phyloP scores from a whole-genome alignment of 306 rosid genomes.

The Cucurbita pepo region DNA sequence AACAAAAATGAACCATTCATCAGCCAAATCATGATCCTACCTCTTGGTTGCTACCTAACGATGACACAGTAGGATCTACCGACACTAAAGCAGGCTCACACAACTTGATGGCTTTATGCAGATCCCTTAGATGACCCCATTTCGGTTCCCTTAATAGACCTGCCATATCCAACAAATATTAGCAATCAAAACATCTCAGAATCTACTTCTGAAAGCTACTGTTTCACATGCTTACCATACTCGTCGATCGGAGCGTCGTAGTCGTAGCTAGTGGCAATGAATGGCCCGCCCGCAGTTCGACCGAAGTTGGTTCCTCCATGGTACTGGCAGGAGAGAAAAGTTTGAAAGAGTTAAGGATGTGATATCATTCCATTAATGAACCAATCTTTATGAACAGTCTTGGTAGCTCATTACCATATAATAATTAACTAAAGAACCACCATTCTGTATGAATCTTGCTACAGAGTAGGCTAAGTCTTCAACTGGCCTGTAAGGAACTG shows the following conservation, averaged over 20 bases:
- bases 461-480: constrained; percentile 77
- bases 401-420: constrained; percentile 43
- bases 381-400: not conserved
- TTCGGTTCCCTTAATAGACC: constrained; percentile 75
- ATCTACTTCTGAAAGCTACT: not conserved
- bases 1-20: not conserved
- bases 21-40: constrained; percentile 16
- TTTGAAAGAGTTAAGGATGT: not conserved
- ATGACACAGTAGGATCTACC: constrained; percentile 47
- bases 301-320: constrained; percentile 99
- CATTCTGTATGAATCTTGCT: constrained; percentile 70
- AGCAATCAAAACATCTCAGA: not conserved
- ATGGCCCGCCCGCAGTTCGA: constrained; percentile 72
- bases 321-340: constrained; percentile 30
- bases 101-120: constrained; percentile 71
- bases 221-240: constrained; percentile 39
- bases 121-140: constrained; percentile 82
- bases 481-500: constrained; percentile 67
- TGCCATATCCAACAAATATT: constrained; percentile 11
- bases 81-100: constrained; percentile 60
- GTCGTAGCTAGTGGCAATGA: constrained; percentile 87
- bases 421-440: constrained; percentile 78
- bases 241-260: constrained; percentile 90
- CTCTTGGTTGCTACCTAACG: constrained; percentile 60
- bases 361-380: not conserved